A percentile compares a stretch with the other conserved stretches of the same genome.
phyloP scores from a whole-genome alignment of 1,284 basidiomycete species.

The Papiliotrema laurentii region DNA sequence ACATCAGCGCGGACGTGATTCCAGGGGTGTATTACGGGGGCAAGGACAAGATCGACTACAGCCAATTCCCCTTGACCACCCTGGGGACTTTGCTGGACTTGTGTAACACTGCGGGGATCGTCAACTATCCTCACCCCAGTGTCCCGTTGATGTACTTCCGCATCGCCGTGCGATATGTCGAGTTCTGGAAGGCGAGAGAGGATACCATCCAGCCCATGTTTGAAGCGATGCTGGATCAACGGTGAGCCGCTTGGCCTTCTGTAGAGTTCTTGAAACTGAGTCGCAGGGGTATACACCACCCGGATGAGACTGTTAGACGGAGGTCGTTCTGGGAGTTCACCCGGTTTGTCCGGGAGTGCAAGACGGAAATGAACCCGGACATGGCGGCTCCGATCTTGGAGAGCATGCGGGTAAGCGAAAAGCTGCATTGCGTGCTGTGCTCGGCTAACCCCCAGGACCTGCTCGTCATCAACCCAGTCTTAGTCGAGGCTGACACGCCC shows the following conservation, averaged over 20 bases:
- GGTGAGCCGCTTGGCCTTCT: constrained; percentile 52
- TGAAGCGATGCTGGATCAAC: constrained; percentile 78
- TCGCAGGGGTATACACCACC: constrained; percentile 78
- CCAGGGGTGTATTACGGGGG: constrained; percentile 19
- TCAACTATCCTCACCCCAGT: constrained; percentile 75
- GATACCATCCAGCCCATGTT: constrained; percentile 80
- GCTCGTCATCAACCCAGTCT: constrained; percentile 50
- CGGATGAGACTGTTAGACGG: constrained; percentile 65
- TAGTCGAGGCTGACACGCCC: constrained; percentile 50
- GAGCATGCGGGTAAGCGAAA: constrained; percentile 56
- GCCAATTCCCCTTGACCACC: constrained; percentile 77
- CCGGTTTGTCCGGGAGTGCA: constrained; percentile 83
- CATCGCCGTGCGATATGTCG: constrained; percentile 82
- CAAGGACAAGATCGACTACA: constrained; percentile 66
- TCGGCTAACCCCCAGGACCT: constrained; percentile 45
- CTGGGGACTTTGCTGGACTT: constrained; percentile 87
- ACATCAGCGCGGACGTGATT: constrained; percentile 4
- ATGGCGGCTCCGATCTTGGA: constrained; percentile 69
- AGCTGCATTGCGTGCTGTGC: constrained; percentile 6
- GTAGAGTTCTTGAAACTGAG: neutral
- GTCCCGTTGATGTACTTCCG: constrained; percentile 96
- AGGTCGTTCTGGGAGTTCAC: constrained; percentile 90
- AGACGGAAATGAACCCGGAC: constrained; percentile 70
- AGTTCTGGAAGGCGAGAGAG: constrained; percentile 91
- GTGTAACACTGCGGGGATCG: constrained; percentile 77